A percentile compares a stretch with the other conserved stretches of the same genome.
Conservation (phyloP, 768 basidiomycete species). For the Lyophyllum shimeji region DNA sequence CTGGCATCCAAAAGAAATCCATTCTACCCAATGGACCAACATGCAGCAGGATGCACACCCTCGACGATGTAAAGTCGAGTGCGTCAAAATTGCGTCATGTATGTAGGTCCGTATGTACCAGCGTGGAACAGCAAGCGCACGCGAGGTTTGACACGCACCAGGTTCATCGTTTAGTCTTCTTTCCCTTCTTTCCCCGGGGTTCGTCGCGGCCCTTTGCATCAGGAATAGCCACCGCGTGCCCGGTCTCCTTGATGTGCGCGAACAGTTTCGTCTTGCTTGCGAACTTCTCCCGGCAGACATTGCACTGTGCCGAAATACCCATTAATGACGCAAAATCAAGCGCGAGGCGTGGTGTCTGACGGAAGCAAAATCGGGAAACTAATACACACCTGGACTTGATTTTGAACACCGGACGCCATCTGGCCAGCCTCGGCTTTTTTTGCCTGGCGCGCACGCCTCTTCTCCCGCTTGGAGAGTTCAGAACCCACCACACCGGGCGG, state of each 20-base stretch:
- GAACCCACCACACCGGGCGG: not conserved
- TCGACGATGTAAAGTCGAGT: too few relatives aligned
- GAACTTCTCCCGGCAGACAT: conserved; percentile 66
- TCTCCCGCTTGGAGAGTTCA: conserved; percentile 71
- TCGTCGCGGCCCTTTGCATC: conserved; percentile 20
- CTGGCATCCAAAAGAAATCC: too few relatives aligned
- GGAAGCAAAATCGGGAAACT: not conserved
- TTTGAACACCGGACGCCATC: conserved; percentile 17
- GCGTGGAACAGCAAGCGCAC: not conserved
- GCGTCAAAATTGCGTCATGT: not conserved
- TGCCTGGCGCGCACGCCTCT: conserved; percentile 73
- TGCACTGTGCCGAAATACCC: conserved; percentile 49
- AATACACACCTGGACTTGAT: conserved; percentile 8
- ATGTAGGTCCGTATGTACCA: not conserved
- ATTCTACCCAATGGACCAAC: not conserved
- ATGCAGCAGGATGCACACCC: too few relatives aligned
- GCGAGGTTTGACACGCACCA: not conserved
- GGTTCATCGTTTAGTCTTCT: conserved; percentile 32
- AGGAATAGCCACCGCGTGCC: conserved; percentile 60
- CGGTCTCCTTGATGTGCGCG: conserved; percentile 64
- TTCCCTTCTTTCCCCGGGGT: conserved; percentile 35
- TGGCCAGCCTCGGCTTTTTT: conserved; percentile 56
- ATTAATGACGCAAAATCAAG: not conserved
- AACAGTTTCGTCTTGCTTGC: conserved; percentile 74
- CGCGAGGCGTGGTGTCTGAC: not conserved